Base-by-base conservation (phyloP, 2,329 filamentous ascomycete genomes). In the Trichoderma sp. region DNA sequence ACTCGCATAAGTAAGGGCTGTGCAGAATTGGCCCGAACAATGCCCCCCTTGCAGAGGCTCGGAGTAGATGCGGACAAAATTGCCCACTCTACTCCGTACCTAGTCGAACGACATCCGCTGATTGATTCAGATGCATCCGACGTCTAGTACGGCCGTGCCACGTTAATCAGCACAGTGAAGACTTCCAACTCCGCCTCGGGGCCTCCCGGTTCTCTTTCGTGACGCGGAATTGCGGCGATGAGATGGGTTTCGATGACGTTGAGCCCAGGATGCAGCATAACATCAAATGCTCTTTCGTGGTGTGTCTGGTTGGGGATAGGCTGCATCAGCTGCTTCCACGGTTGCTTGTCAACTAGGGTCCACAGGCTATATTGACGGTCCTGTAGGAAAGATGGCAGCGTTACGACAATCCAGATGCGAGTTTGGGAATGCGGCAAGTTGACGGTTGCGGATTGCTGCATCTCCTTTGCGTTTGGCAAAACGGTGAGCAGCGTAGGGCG, bases 191-290 rank as follows among this genome's bases (percentile, higher is more conserved):
- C 93, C 43, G 90, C 86, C 71, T 90, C 87, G 11, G 88, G 83
- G 0, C 87, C 89, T 30, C 84, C 84, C 0, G 84, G 81, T 46
- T 85, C 80, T 70, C 85, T 87, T 75, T 87, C 83, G 24, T 84
- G 86, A 74, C 83, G 87, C 1, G 86, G 87, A 54, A 92, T 84
- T 7, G 90, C 89, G 1, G 91, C 92, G 71, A 94, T 87, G 69
- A 95, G 83, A 74, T 95, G 91, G 8, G 96, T 85, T 74, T 94
- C 91, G 61, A 97, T 86, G 56, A 90, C 86, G 73, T 96, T 97
- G 61, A 93, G 85, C 7, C 93, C 93, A 1, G 87, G 85, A 30
- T 87, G 85, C 32, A 97, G 81, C 63, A 87, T 87, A 8, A 89
- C 86, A 73, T 97, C 94, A 74, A 93, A 97, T 0, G 91, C 81